These are phyloP conservation scores for Gremmenia infestans DNA, from an alignment of 2,329 filamentous ascomycete species.

Conservation along the genomic window DNA sequence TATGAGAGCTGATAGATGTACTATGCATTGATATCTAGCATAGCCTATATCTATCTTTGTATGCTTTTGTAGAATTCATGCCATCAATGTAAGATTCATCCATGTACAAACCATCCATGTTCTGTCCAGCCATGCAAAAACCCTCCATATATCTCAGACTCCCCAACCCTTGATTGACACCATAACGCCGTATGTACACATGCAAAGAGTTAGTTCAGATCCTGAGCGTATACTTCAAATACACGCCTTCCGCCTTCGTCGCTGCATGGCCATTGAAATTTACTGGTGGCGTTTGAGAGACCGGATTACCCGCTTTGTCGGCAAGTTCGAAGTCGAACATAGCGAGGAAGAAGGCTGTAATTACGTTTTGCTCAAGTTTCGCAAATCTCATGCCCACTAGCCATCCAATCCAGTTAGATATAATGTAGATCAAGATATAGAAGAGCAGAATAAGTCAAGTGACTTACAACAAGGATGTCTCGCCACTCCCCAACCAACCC, in stretches of 20 bases:
- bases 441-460: slow-evolving; percentile 7
- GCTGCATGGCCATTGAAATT: slow-evolving; percentile 37
- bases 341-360: slow-evolving; percentile 44
- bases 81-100: no score
- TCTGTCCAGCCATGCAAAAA: no score
- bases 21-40: no score
- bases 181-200: neutral
- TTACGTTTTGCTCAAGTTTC: slow-evolving; percentile 47
- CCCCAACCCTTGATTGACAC: neutral
- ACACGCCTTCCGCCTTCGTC: slow-evolving; percentile 35
- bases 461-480: slow-evolving; percentile 35
- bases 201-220: neutral
- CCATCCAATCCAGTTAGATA: neutral
- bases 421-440: neutral
- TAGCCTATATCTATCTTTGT: no score
- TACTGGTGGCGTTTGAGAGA: slow-evolving; percentile 28
- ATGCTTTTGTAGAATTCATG: no score
- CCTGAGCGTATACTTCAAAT: slow-evolving; percentile 33
- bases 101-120: no score
- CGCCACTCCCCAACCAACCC: slow-evolving; percentile 15
- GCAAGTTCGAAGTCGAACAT: slow-evolving; percentile 43
- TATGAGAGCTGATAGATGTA: no score
- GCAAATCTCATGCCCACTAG: slow-evolving; percentile 37
- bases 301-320: slow-evolving; percentile 36
- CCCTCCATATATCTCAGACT: neutral